Conservation (phyloP, 768 basidiomycete species). For the Albatrellus ellisii region DNA sequence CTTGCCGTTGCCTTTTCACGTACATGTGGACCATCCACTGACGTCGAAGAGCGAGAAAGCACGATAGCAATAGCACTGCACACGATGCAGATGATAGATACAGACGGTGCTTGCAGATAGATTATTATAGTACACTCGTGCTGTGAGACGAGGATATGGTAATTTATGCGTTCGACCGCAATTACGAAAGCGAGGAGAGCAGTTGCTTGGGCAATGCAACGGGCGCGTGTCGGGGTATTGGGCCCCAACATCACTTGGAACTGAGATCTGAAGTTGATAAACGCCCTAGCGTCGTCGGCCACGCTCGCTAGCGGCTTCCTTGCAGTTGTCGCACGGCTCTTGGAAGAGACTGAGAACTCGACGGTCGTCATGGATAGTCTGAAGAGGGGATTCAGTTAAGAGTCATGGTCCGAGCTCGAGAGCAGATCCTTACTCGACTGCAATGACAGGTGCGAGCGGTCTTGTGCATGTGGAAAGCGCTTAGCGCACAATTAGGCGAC, state of each 20-base stretch:
- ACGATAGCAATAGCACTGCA: too few species aligned
- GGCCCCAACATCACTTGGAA: not conserved
- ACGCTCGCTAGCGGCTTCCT: conserved; percentile 23
- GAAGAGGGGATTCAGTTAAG: conserved; percentile 4
- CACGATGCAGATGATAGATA: too few species aligned
- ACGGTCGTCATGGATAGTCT: conserved; percentile 26
- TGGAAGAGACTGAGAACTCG: conserved; percentile 56
- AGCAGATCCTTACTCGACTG: conserved; percentile 21
- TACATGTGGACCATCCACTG: too few species aligned
- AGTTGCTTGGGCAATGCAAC: conserved; percentile 1
- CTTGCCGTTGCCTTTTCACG: too few species aligned
- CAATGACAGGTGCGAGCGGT: conserved; percentile 47
- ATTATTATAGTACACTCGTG: too few species aligned
- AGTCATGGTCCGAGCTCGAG: conserved; percentile 3
- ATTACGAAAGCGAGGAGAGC: not conserved
- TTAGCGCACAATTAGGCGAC: conserved; percentile 35
- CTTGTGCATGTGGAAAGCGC: conserved; percentile 45
- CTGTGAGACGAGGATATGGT: too few species aligned
- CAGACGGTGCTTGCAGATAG: too few species aligned
- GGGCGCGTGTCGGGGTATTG: not conserved
- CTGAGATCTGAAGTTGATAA: not conserved
- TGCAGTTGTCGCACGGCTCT: conserved; percentile 45
- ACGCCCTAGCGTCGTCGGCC: conserved; percentile 12
- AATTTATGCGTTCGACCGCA: too few species aligned
- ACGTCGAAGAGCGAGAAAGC: too few species aligned